These are phyloP conservation scores for Clavispora santaluciae DNA, from an alignment of 805 yeast species.

Conservation along the genomic window DNA sequence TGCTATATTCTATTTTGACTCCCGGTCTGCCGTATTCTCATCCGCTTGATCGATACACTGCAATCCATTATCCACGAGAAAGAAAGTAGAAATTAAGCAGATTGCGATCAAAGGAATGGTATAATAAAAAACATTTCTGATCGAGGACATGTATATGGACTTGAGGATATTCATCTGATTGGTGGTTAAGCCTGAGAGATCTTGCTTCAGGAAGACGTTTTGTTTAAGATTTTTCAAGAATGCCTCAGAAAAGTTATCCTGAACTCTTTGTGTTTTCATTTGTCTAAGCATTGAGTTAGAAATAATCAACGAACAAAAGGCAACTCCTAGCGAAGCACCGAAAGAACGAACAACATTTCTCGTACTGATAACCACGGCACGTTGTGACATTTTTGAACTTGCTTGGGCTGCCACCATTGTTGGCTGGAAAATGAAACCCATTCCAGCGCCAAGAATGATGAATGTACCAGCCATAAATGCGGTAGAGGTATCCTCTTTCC, in stretches of 20 bases:
- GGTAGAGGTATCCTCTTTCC: slow-evolving; percentile 24
- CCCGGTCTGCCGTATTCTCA: not conserved
- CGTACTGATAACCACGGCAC: slow-evolving; percentile 56
- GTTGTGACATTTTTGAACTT: slow-evolving; percentile 44
- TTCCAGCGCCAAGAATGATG: slow-evolving; percentile 36
- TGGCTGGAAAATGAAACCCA: slow-evolving; percentile 52
- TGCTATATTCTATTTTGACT: not conserved
- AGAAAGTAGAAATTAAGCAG: slow-evolving; percentile 28
- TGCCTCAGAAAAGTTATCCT: slow-evolving; percentile 1
- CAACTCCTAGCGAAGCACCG: slow-evolving; percentile 61
- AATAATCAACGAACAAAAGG: slow-evolving; percentile 38
- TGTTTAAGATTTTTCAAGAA: slow-evolving; percentile 21
- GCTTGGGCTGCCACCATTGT: slow-evolving; percentile 54
- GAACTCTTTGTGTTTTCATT: slow-evolving; percentile 9
- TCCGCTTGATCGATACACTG: slow-evolving; percentile 27
- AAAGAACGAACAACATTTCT: slow-evolving; percentile 54
- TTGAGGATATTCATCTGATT: slow-evolving; percentile 18
- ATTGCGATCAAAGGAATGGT: slow-evolving; percentile 30
- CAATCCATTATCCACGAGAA: slow-evolving; percentile 38
- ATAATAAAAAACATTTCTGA: slow-evolving; percentile 29
- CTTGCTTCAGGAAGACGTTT: slow-evolving; percentile 27
- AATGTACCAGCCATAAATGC: slow-evolving; percentile 34
- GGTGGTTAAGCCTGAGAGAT: slow-evolving; percentile 17
- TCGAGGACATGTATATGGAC: slow-evolving; percentile 24
- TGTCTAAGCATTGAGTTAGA: slow-evolving; percentile 29